phyloP scores from a whole-genome alignment of 192 early-diverging fungal genomes.

The Allomyces arbusculus region DNA sequence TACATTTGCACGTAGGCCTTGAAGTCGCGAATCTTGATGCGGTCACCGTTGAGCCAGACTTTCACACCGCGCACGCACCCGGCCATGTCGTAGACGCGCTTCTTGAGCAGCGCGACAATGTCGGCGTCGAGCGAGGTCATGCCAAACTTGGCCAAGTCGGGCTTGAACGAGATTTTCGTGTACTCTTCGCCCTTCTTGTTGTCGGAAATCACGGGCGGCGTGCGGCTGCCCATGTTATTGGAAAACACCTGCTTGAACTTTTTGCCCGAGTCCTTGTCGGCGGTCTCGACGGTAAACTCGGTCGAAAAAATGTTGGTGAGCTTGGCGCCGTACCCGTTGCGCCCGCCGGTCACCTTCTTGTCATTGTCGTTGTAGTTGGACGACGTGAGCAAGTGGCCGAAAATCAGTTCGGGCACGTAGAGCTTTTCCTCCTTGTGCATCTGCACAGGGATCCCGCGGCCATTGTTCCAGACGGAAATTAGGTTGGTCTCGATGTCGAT shows the following conservation, averaged over 20 bases:
- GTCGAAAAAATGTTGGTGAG: constrained; percentile 92
- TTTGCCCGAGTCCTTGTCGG: constrained; percentile 40
- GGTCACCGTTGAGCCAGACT: constrained; percentile 66
- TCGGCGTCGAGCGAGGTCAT: constrained; percentile 72
- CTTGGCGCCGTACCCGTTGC: constrained; percentile 88
- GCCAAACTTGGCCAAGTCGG: constrained; percentile 78
- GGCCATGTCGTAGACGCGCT: constrained; percentile 84
- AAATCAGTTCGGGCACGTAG: constrained; percentile 93
- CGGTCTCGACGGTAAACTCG: constrained; percentile 84
- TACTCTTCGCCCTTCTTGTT: constrained; percentile 52
- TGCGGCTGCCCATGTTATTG: constrained; percentile 74
- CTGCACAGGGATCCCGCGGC: constrained; percentile 82
- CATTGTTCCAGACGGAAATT: constrained; percentile 87
- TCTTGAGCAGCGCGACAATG: constrained; percentile 65
- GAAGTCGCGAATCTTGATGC: constrained; percentile 68
- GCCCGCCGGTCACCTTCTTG: constrained; percentile 84
- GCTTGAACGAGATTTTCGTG: constrained; percentile 84
- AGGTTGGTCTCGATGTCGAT: constrained; percentile 55
- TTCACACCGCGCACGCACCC: constrained; percentile 65
- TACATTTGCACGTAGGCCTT: constrained; percentile 80
- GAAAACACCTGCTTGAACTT: constrained; percentile 70
- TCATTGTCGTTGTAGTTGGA: constrained; percentile 93
- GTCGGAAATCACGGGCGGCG: constrained; percentile 48
- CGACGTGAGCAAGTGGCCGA: constrained; percentile 88
- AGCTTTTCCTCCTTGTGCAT: constrained; percentile 73